Conservation (phyloP, 129 eudicot species). For the Saposhnikovia divaricata region DNA sequence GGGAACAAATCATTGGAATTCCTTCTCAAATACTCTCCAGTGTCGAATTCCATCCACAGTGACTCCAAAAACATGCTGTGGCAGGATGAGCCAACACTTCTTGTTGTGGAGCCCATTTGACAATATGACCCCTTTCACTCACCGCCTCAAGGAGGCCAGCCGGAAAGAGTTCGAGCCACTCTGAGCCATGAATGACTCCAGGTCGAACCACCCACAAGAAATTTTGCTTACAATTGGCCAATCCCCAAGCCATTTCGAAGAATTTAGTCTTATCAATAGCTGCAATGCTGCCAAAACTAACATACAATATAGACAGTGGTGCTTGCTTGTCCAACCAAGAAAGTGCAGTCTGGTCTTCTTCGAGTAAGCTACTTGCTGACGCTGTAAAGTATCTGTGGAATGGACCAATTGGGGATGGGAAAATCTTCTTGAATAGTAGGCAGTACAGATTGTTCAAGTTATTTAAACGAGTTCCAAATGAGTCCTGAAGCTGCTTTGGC, state of each 20-base stretch:
- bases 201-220: constrained; percentile 3
- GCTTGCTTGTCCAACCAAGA: not conserved
- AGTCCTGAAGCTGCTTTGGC: not conserved
- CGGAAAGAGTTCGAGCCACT: not conserved
- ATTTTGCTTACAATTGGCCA: not conserved
- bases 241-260: not conserved
- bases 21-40: not conserved
- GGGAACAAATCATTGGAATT: not conserved
- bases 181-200: not conserved
- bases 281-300: not conserved
- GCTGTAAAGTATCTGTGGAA: not conserved
- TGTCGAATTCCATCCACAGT: not conserved
- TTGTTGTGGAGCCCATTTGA: constrained; percentile 2
- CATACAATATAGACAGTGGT: not conserved
- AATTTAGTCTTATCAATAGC: not conserved
- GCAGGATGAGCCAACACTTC: not conserved
- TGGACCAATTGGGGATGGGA: not conserved
- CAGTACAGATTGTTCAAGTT: not conserved
- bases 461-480: not conserved
- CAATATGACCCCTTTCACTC: not conserved
- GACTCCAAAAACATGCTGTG: not conserved
- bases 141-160: not conserved
- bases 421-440: not conserved
- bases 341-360: not conserved
- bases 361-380: not conserved